Conservation (phyloP, 768 basidiomycete genomes). For the Cyclocybe aegerita region DNA sequence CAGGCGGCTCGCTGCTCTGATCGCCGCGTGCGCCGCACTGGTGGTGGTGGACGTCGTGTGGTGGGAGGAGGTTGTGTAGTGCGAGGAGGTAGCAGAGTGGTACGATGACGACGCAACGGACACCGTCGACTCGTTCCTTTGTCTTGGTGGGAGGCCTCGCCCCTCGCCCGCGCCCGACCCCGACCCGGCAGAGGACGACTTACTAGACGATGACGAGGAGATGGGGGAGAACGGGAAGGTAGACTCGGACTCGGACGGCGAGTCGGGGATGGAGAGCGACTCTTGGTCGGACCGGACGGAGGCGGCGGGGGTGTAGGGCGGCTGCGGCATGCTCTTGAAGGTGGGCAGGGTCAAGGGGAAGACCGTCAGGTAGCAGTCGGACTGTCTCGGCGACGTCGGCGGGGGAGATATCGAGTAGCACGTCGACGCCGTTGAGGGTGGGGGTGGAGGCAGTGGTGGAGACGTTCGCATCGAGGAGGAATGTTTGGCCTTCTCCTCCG, state of each 20-base stretch:
- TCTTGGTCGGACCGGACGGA: constrained; percentile 16
- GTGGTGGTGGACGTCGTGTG: background rate
- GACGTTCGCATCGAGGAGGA: constrained; percentile 11
- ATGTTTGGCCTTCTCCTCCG: constrained; percentile 23
- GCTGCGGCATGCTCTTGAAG: constrained; percentile 11
- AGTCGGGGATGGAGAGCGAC: constrained; percentile 1
- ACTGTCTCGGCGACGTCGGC: constrained; percentile 16
- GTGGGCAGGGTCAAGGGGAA: constrained; percentile 33
- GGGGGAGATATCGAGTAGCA: constrained; percentile 3
- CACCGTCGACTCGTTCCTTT: too few relatives aligned
- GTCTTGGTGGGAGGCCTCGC: too few relatives aligned
- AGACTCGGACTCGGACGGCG: constrained; percentile 5
- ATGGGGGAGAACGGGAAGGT: background rate
- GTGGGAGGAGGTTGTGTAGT: background rate
- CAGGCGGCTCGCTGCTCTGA: constrained; percentile 52
- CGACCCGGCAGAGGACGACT: background rate
- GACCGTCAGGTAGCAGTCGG: constrained; percentile 17
- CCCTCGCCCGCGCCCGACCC: too few relatives aligned
- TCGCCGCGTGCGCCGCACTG: constrained; percentile 33
- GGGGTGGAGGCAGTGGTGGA: constrained; percentile 1
- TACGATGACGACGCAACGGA: too few relatives aligned
- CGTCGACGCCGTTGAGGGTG: constrained; percentile 5
- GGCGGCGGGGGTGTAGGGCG: constrained; percentile 10
- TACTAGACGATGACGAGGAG: background rate
- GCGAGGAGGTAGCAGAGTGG: too few relatives aligned